Conservation (phyloP, 306 rosid genomes). For the Trifolium pratense region DNA sequence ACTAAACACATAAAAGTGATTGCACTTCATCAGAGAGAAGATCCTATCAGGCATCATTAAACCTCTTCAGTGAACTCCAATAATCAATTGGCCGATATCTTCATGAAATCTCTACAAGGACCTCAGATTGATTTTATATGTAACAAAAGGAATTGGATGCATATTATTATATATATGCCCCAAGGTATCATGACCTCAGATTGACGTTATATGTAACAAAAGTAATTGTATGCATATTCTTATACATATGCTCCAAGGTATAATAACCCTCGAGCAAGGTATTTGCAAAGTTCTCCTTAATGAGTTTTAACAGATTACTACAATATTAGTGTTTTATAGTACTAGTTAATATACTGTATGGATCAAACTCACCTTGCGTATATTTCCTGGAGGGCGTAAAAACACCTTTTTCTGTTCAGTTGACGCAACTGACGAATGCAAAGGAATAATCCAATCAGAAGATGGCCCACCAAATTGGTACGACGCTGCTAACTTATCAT, state of each 20-base stretch:
- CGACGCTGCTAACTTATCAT: constrained; percentile 77
- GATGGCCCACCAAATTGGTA: constrained; percentile 87
- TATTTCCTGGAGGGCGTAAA: constrained; percentile 74
- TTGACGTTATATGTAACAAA: too few relatives aligned
- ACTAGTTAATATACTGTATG: constrained; percentile 16
- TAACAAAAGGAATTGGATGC: neutral
- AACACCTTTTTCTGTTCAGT: constrained; percentile 83
- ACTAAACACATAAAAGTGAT: neutral
- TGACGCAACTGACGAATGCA: constrained; percentile 84
- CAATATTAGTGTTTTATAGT: constrained; percentile 7
- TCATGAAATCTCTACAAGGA: neutral
- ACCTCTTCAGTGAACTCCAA: neutral
- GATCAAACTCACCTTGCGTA: constrained; percentile 72
- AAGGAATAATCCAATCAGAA: constrained; percentile 92
- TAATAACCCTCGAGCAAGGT: neutral
- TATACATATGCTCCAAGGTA: neutral
- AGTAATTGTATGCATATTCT: neutral
- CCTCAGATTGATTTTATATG: neutral
- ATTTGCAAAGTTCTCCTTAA: neutral
- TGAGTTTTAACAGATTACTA: neutral
- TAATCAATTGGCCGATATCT: neutral
- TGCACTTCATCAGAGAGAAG: neutral
- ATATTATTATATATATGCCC: too few relatives aligned
- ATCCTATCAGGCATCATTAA: neutral
- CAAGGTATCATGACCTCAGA: too few relatives aligned